Evolutionary conservation across 2,329 filamentous ascomycete genomes (phyloP).

Genomic region (Domatiomyces catenatus): DNA sequence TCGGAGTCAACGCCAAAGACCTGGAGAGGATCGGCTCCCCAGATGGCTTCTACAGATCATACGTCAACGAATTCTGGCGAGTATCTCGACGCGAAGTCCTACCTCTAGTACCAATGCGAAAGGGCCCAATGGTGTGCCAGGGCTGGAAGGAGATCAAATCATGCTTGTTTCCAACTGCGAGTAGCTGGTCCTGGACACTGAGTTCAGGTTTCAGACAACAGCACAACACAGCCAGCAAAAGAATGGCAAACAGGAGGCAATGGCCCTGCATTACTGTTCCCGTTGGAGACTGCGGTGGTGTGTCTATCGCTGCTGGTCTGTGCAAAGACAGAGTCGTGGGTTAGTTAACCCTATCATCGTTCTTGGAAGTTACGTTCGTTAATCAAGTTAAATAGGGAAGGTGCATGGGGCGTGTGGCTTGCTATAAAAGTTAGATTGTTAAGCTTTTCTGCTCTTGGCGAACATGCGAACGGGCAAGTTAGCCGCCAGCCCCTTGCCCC

Average conservation of each 20-base stretch:
- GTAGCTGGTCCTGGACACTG: neutral
- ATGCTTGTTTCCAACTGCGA: neutral
- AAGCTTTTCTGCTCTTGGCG: neutral
- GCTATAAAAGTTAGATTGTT: neutral
- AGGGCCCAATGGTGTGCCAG: slow-evolving; percentile 43
- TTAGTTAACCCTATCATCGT: too few relatives aligned
- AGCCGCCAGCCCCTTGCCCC: neutral
- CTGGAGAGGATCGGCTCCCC: slow-evolving; percentile 45
- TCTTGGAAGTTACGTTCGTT: too few relatives aligned
- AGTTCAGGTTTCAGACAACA: neutral
- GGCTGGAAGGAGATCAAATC: neutral
- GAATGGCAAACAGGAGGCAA: neutral
- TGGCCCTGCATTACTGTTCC: neutral
- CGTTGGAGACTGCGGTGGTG: too few relatives aligned
- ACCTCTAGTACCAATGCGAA: slow-evolving; percentile 44
- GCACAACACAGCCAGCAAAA: neutral
- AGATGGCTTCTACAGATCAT: slow-evolving; percentile 34
- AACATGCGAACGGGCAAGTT: neutral
- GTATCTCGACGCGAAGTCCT: slow-evolving; percentile 6
- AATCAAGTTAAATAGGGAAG: neutral
- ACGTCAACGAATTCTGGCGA: slow-evolving; percentile 6
- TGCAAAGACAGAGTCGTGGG: too few relatives aligned
- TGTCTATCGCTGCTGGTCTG: too few relatives aligned
- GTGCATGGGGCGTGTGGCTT: neutral
- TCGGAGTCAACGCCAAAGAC: slow-evolving; percentile 31